Evolutionary conservation across 352 stramenopile species (phyloP), one percentile per base, ranked within the genome.

Genomic region (Globisporangium nunn): DNA sequence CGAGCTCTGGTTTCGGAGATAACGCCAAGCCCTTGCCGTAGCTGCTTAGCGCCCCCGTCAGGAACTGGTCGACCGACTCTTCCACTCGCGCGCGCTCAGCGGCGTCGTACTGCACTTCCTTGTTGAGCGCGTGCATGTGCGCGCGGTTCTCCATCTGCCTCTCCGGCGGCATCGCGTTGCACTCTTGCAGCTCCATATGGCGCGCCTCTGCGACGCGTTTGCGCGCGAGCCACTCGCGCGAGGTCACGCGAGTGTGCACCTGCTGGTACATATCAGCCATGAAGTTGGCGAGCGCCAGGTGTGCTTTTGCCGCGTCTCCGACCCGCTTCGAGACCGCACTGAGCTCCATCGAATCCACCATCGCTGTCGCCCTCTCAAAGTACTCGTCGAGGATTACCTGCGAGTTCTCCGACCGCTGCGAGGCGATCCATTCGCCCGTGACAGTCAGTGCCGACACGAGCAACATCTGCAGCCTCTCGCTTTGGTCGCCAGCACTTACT

Each of bases 351-450:
- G 50, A 49, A 28, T 76, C 72, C 7, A 92, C 75, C 29, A 91
- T 76, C 1, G 76, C 56, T 0, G 82, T 85, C 46, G 93, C 91
- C 57, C 87, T 87, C 49, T 91, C 68, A 30, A 98, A 87, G 63
- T 95, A 98, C 0, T 88, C 78, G n/a, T 96, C 82, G 2, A 98
- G 71, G 70, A 98, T 96, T n/a, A 84, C 70, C 69, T 89, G 79
- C 7, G 85, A 95, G 64, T 82, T 88, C 59, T 98, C 91, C 1
- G 93, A 92, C 53, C 94, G 92, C 62, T 98, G 89, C 55, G 89
- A 88, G 18, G 88, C 86, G 64, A 98, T 88, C 95, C 94, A 98
- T 48, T 90, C 87, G 15, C 94, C 93, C 45, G 89, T 96, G 7
- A 81, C 72, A 3, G 82, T 91, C 29, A 95, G 58, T 5, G 76